Evolutionary conservation across 2,329 filamentous ascomycete species (phyloP), one percentile per base, ranked within the genome.

Genomic region (Periconia sp.): DNA sequence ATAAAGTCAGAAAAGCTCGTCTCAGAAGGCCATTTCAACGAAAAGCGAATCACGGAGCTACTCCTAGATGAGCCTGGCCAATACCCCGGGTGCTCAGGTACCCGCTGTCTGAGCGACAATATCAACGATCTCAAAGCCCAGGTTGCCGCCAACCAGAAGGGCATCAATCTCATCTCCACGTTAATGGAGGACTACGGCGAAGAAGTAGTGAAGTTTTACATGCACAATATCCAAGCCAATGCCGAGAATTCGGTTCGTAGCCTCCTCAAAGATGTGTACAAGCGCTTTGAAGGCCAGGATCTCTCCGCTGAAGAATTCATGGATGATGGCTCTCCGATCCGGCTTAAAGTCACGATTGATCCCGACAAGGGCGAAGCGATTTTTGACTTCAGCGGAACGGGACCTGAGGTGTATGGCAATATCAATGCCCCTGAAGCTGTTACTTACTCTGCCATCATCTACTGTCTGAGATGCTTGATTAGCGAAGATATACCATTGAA

Each of bases 61-160:
- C 75, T 95, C 4, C 82, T 88, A 40, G 77, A 83, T 11, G 87
- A 91, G 50, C 89, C 90, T 0, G 87, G 87, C 0, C 77, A 86
- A 56, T 84, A 88, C 53, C 83, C 85, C 0, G 89, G 87, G 1
- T 94, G 88, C 71, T 85, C 82, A 40, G 89, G 89, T 2, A 92
- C 89, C 0, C 77, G 89, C 30, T 90, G 88, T 62, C 75, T 95
- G 1, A 84, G 82, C 8, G 90, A 95, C 67, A 95, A 95, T 63
- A 77, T 95, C 52, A 92, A 89, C 38, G 90, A 95, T 63, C 77
- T 95, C 28, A 91, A 92, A 67, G 90, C 90, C 0, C 89, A 95
- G 64, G 86, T 94, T 10, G 89, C 90, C 0, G 89, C 89, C 10
- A 95, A 95, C 60, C 86, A 90, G 57, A 91, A 91, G 56, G 90